Conservation (phyloP, 192 early-diverging fungal genomes). For the Glomus cerebriforme region DNA sequence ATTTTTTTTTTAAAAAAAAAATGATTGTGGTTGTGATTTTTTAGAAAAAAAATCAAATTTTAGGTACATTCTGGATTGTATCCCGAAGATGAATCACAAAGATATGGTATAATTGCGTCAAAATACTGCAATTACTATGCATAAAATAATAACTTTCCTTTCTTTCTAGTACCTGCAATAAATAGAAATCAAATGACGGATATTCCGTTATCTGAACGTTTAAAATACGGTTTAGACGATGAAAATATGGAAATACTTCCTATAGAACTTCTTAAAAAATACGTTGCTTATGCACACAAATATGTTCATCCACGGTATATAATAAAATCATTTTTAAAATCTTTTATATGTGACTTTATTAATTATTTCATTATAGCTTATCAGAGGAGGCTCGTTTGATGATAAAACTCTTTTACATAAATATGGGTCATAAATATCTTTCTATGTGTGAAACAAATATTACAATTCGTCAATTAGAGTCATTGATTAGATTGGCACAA, state of each 20-base stretch:
- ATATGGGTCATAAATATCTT: slow-evolving; percentile 63
- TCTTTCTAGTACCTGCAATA: not conserved
- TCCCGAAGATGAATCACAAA: not conserved
- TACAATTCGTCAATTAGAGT: slow-evolving; percentile 82
- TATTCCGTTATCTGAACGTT: slow-evolving; percentile 35
- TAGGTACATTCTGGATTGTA: slow-evolving; percentile 3
- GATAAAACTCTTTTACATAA: slow-evolving; percentile 75
- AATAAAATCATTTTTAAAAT: slow-evolving; percentile 23
- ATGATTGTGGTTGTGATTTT: not conserved
- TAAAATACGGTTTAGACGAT: slow-evolving; percentile 51
- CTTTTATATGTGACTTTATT: not conserved
- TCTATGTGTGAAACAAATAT: slow-evolving; percentile 72
- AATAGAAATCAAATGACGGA: slow-evolving; percentile 17
- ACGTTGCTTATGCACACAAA: slow-evolving; percentile 84
- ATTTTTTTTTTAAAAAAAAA: not conserved
- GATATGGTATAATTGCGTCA: not conserved
- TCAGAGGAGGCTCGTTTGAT: slow-evolving; percentile 57
- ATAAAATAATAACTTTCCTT: too few relatives aligned
- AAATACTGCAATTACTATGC: too few relatives aligned
- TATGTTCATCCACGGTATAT: slow-evolving; percentile 64
- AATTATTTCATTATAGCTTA: slow-evolving; percentile 28
- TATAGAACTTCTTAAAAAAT: slow-evolving; percentile 69
- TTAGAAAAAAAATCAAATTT: not conserved
- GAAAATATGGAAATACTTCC: slow-evolving; percentile 67
- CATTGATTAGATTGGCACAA: slow-evolving; percentile 74